Percentiles rank a stretch among this genome's conserved stretches.
Evolutionary conservation across 2,329 filamentous ascomycete genomes (phyloP).

Genomic region (Microthyrium microscopicum): DNA sequence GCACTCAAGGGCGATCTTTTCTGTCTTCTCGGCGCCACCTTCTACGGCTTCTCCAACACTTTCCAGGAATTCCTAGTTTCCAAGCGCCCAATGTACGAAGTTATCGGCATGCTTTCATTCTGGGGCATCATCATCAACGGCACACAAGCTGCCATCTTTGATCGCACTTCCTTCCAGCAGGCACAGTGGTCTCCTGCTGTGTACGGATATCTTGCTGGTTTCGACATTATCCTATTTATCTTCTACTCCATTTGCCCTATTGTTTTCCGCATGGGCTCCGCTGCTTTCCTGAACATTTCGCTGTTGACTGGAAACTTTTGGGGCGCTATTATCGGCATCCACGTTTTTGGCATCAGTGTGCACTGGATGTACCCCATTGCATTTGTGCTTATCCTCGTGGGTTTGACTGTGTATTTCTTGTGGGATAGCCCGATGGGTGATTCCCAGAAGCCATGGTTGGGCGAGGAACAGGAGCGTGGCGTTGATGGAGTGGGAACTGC

Average conservation of each 20-base stretch:
- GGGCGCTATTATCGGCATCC: conserved; percentile 82
- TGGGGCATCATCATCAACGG: conserved; percentile 87
- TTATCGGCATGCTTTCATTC: conserved; percentile 76
- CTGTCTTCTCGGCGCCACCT: conserved; percentile 70
- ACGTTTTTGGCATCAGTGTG: conserved; percentile 63
- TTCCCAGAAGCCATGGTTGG: conserved; percentile 88
- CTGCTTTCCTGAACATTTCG: conserved; percentile 93
- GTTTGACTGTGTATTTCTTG: conserved; percentile 75
- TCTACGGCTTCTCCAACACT: conserved; percentile 83
- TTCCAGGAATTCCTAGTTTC: conserved; percentile 89
- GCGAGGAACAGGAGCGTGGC: conserved; percentile 67
- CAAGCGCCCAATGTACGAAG: conserved; percentile 77
- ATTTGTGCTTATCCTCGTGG: conserved; percentile 80
- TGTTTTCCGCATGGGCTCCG: conserved; percentile 74
- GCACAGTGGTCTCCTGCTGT: conserved; percentile 34
- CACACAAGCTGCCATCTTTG: conserved; percentile 79
- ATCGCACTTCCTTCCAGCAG: conserved; percentile 49
- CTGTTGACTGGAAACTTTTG: conserved; percentile 92
- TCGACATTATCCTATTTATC: conserved; percentile 62
- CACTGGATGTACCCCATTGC: conserved; percentile 92
- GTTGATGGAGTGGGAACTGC: conserved; percentile 72
- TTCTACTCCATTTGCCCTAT: conserved; percentile 85
- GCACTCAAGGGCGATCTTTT: conserved; percentile 86
- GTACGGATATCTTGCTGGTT: conserved; percentile 74
- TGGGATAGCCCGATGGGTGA: conserved; percentile 71